phyloP scores from a whole-genome alignment of 345 rosid genomes.

The Draba incana region DNA sequence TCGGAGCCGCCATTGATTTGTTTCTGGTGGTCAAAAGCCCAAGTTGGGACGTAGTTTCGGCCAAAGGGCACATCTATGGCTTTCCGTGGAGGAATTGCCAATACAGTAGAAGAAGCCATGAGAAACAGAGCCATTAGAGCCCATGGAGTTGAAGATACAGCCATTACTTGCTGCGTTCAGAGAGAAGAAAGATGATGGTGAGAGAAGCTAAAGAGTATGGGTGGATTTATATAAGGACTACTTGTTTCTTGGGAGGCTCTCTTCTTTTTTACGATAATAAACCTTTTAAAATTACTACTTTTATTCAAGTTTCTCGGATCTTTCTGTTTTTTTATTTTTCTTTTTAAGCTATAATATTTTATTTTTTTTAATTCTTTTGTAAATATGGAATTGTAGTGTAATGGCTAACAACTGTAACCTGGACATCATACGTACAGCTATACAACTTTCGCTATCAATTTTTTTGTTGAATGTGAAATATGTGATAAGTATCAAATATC shows the following conservation, averaged over 20 bases:
- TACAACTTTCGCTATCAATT: constrained; percentile 29
- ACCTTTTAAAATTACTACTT: neutral
- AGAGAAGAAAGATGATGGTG: constrained; percentile 28
- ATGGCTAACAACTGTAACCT: constrained; percentile 40
- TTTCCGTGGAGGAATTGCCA: constrained; percentile 55
- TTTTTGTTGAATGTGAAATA: constrained; percentile 10
- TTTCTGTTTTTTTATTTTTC: neutral
- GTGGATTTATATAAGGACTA: constrained; percentile 35
- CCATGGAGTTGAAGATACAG: constrained; percentile 32
- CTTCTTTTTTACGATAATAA: constrained; percentile 20
- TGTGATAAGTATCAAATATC: neutral
- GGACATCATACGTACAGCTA: constrained; percentile 37
- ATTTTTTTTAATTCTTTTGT: neutral
- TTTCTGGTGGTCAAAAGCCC: constrained; percentile 90
- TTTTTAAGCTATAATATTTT: no score
- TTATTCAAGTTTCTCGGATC: constrained; percentile 33
- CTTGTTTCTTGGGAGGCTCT: constrained; percentile 20
- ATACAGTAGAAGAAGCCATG: constrained; percentile 43
- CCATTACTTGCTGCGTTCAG: constrained; percentile 26
- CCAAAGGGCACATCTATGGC: constrained; percentile 65
- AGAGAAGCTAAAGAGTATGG: constrained; percentile 14
- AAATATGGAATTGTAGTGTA: constrained; percentile 23
- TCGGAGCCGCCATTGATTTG: constrained; percentile 67
- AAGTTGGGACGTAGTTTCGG: constrained; percentile 75
- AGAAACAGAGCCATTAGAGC: constrained; percentile 43